Conservation (phyloP, 129 eudicot species). For the Flaveria sonorensis region DNA sequence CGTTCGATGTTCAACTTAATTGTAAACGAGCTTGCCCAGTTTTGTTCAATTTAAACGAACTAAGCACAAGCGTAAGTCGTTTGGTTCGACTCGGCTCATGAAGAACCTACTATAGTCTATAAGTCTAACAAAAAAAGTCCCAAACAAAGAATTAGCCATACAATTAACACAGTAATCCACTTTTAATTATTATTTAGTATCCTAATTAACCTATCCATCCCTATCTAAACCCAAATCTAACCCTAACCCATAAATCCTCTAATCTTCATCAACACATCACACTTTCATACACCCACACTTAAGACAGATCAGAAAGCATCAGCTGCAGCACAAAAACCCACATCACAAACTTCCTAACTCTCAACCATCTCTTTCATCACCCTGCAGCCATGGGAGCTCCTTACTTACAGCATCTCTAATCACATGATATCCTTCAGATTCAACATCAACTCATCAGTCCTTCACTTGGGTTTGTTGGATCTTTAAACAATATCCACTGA, state of each 20-base stretch:
- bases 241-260: slow-evolving; percentile 48
- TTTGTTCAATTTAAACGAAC: too few relatives aligned
- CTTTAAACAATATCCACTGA: slow-evolving; percentile 6
- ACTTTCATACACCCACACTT: neutral
- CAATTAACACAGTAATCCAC: too few relatives aligned
- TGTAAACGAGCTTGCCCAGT: too few relatives aligned
- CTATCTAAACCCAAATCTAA: slow-evolving; percentile 37
- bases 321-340: slow-evolving; percentile 22
- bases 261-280: slow-evolving; percentile 31
- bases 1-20: too few relatives aligned
- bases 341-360: slow-evolving; percentile 36
- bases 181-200: too few relatives aligned
- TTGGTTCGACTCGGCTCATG: too few relatives aligned
- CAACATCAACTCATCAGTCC: neutral
- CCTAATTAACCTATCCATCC: neutral
- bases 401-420: neutral
- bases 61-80: too few relatives aligned
- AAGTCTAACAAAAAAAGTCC: too few relatives aligned
- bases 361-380: slow-evolving; percentile 22
- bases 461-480: slow-evolving; percentile 15
- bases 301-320: slow-evolving; percentile 6
- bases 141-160: too few relatives aligned
- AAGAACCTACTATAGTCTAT: too few relatives aligned
- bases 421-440: neutral
- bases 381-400: neutral